Evolutionary conservation across 2,329 filamentous ascomycete species (phyloP).

Genomic region (Arthroderma sp.): DNA sequence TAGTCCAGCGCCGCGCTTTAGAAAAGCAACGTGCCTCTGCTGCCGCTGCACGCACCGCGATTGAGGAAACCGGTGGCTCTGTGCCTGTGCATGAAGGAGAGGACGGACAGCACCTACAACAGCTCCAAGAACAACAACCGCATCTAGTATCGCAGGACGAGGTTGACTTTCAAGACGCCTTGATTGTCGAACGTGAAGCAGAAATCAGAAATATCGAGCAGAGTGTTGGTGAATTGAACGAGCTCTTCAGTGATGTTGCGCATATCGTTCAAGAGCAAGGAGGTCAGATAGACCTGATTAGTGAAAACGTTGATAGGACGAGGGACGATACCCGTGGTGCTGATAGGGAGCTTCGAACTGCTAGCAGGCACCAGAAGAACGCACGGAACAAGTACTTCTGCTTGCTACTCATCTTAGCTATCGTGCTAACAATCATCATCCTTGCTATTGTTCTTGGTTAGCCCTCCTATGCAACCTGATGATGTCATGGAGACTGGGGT

Average conservation of each 20-base stretch:
- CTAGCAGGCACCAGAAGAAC: constrained; percentile 86
- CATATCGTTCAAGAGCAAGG: constrained; percentile 95
- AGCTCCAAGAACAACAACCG: constrained; percentile 63
- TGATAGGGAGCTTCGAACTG: constrained; percentile 70
- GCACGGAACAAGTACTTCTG: constrained; percentile 92
- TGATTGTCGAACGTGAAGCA: constrained; percentile 91
- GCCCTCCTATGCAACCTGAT: constrained; percentile 7
- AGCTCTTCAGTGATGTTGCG: constrained; percentile 93
- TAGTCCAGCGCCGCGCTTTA: constrained; percentile 74
- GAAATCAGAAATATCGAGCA: constrained; percentile 98
- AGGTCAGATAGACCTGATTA: constrained; percentile 73
- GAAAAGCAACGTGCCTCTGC: constrained; percentile 87
- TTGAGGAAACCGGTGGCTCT: constrained; percentile 43
- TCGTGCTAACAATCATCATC: constrained; percentile 81
- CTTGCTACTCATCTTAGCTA: constrained; percentile 70
- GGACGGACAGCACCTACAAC: constrained; percentile 48
- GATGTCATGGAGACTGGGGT: too few relatives aligned
- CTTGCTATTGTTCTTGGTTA: constrained; percentile 71
- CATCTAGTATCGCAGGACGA: constrained; percentile 83
- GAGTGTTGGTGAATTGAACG: constrained; percentile 86
- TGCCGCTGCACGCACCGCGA: constrained; percentile 64
- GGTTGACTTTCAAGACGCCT: constrained; percentile 90
- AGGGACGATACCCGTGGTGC: constrained; percentile 71
- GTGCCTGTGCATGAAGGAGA: constrained; percentile 25
- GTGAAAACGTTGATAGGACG: constrained; percentile 74